Percentiles rank a stretch among this genome's conserved stretches.
These are phyloP conservation scores for Nitzschia sp. DNA, from an alignment of 108 stramenopile species.

Conservation along the genomic window DNA sequence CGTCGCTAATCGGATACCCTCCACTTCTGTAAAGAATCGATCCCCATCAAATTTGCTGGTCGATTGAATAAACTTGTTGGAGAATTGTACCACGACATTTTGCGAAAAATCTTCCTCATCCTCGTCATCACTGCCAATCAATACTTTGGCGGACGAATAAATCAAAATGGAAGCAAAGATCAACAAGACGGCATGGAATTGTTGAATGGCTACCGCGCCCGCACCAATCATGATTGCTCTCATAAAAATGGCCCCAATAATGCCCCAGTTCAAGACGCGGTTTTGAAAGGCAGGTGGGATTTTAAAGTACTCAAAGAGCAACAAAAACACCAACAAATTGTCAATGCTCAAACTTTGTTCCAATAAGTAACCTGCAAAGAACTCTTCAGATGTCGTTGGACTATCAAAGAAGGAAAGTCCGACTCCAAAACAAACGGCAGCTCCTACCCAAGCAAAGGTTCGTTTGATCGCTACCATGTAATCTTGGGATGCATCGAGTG, in stretches of 20 bases:
- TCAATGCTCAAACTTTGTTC: conserved; percentile 89
- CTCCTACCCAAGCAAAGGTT: conserved; percentile 71
- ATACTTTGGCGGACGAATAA: conserved; percentile 72
- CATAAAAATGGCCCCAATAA: conserved; percentile 88
- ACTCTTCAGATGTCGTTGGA: conserved; percentile 63
- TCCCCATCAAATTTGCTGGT: conserved; percentile 86
- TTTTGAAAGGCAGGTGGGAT: conserved; percentile 75
- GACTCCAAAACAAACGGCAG: conserved; percentile 65
- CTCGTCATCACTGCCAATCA: conserved; percentile 75
- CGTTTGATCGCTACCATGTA: conserved; percentile 52
- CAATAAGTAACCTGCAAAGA: conserved; percentile 87
- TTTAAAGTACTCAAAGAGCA: conserved; percentile 89
- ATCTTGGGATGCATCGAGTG: background rate
- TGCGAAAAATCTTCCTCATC: conserved; percentile 80
- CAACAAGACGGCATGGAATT: conserved; percentile 83
- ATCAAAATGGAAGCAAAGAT: conserved; percentile 89
- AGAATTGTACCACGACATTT: conserved; percentile 72
- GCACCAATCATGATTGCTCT: conserved; percentile 93
- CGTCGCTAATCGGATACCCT: conserved; percentile 86
- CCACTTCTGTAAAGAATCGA: conserved; percentile 82
- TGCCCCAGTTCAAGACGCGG: conserved; percentile 85
- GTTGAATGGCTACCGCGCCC: conserved; percentile 85
- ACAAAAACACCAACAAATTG: conserved; percentile 90
- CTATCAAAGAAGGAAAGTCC: conserved; percentile 37
- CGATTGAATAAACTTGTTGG: conserved; percentile 62